A percentile compares a stretch with the other conserved stretches of the same genome.
Conservation (phyloP, 805 yeast genomes). For the Ogataea ramenticola region DNA sequence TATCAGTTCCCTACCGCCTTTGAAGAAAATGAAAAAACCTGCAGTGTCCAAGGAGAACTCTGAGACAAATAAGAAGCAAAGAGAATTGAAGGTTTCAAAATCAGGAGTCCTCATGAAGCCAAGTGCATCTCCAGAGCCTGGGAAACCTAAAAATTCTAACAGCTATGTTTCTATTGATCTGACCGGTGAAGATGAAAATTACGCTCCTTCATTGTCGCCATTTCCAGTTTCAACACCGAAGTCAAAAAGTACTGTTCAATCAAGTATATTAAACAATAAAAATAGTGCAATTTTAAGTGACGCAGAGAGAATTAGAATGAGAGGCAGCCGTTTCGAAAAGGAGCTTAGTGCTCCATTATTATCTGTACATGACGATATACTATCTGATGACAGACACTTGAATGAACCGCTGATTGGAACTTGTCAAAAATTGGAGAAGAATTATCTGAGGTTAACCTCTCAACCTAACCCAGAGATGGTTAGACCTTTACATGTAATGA, state of each 20-base stretch:
- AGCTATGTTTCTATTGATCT: background rate
- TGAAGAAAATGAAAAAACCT: conserved; percentile 8
- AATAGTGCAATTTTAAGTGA: conserved; percentile 1
- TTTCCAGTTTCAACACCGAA: too few relatives aligned
- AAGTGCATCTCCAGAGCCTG: too few relatives aligned
- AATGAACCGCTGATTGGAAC: conserved; percentile 48
- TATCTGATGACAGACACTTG: conserved; percentile 3
- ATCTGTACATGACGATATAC: conserved; percentile 2
- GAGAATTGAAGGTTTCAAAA: background rate
- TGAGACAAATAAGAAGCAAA: conserved; percentile 1
- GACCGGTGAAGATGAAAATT: background rate
- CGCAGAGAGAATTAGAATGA: conserved; percentile 11
- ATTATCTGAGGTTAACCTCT: conserved; percentile 78
- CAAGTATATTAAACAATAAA: background rate
- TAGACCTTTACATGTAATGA: conserved; percentile 61
- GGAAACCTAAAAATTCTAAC: too few relatives aligned
- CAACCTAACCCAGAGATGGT: conserved; percentile 84
- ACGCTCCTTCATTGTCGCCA: background rate
- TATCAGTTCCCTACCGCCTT: conserved; percentile 4
- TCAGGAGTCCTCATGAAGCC: background rate
- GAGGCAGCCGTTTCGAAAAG: conserved; percentile 43
- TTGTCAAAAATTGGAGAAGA: conserved; percentile 61
- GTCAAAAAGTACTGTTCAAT: background rate
- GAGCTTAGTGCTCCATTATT: conserved; percentile 17
- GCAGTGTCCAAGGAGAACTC: conserved; percentile 3